Evolutionary conservation across 2,329 filamentous ascomycete genomes (phyloP).

Genomic region (Cadophora sp.): DNA sequence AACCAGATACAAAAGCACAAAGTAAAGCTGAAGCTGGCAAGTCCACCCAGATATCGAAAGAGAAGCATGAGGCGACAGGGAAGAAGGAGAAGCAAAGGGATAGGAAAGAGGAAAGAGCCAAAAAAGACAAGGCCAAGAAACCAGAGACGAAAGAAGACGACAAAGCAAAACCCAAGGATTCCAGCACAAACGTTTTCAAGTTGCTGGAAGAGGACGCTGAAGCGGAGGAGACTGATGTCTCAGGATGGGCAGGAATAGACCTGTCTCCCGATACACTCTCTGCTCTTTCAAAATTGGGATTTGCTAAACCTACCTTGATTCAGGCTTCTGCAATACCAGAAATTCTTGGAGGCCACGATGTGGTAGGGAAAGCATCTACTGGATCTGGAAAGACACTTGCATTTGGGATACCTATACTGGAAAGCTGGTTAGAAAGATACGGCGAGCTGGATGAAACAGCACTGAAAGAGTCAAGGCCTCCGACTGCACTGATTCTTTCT

Average conservation of each 20-base stretch:
- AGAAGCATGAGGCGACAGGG: slow-evolving; percentile 34
- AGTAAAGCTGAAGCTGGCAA: slow-evolving; percentile 28
- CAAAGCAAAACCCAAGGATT: slow-evolving; percentile 41
- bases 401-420: slow-evolving; percentile 91
- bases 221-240: slow-evolving; percentile 72
- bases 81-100: slow-evolving; percentile 41
- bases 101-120: slow-evolving; percentile 32
- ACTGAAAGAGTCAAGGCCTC: slow-evolving; percentile 50
- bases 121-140: slow-evolving; percentile 43
- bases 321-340: slow-evolving; percentile 82
- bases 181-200: slow-evolving; percentile 40
- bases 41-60: slow-evolving; percentile 15
- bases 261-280: slow-evolving; percentile 76
- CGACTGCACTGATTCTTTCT: slow-evolving; percentile 82
- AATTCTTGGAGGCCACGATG: slow-evolving; percentile 83
- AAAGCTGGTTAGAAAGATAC: slow-evolving; percentile 71
- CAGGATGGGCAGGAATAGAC: slow-evolving; percentile 77
- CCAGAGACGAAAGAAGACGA: slow-evolving; percentile 40
- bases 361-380: slow-evolving; percentile 94
- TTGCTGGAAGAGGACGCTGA: slow-evolving; percentile 60
- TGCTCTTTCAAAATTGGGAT: slow-evolving; percentile 80
- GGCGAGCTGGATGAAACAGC: slow-evolving; percentile 50
- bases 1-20: slow-evolving; percentile 43
- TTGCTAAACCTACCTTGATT: slow-evolving; percentile 81
- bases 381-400: slow-evolving; percentile 97